A percentile compares a stretch with the other conserved stretches of the same genome.
Evolutionary conservation across 2,329 filamentous ascomycete species (phyloP).

Genomic region (Thelonectria rubi): DNA sequence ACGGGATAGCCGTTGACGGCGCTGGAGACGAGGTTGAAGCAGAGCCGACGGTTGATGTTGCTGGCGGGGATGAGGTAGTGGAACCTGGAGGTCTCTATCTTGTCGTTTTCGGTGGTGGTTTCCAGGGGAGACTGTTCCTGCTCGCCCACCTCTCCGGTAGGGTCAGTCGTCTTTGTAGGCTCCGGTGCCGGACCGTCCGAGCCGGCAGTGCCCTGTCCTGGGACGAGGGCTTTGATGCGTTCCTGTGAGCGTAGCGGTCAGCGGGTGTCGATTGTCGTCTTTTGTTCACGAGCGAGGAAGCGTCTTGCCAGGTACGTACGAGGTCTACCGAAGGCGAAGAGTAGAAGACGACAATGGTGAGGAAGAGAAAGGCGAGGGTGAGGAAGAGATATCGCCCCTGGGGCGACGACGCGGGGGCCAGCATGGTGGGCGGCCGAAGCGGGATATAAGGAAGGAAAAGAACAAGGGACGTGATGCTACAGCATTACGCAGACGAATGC

Average conservation of each 20-base stretch:
- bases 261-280: background rate
- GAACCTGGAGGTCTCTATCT: conserved; percentile 43
- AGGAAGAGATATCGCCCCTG: conserved; percentile 18
- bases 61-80: conserved; percentile 53
- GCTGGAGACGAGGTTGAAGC: conserved; percentile 51
- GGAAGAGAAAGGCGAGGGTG: conserved; percentile 12
- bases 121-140: background rate
- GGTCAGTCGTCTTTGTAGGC: background rate
- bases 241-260: conserved; percentile 9
- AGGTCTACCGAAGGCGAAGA: conserved; percentile 3
- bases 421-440: conserved; percentile 2
- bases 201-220: background rate
- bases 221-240: conserved; percentile 13
- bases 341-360: conserved; percentile 12
- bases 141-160: background rate
- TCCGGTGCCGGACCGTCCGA: background rate
- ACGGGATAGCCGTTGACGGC: conserved; percentile 50
- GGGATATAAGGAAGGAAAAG: background rate
- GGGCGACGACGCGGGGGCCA: conserved; percentile 2
- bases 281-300: background rate
- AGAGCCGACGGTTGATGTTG: conserved; percentile 48
- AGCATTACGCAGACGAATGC: no score
- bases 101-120: background rate
- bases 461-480: background rate
- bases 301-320: conserved; percentile 3